A percentile compares a stretch with the other conserved stretches of the same genome.
Conservation (phyloP, 768 basidiomycete genomes). For the Cytidiella melzeri region DNA sequence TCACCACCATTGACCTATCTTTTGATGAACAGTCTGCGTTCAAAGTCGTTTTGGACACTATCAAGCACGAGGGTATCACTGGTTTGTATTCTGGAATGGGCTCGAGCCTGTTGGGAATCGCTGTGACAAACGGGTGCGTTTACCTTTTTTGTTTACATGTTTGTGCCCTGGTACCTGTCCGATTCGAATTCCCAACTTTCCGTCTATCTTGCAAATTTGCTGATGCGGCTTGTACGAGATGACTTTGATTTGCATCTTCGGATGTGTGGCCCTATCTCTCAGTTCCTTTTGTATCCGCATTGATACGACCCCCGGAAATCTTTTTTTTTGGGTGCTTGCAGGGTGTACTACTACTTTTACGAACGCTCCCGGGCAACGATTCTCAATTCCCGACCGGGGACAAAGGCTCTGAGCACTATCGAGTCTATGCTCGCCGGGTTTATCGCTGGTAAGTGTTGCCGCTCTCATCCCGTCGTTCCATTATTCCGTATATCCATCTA, state of each 20-base stretch:
- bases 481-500: background rate
- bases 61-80: slow-evolving; percentile 77
- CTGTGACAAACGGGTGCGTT: slow-evolving; percentile 82
- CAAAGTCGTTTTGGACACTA: slow-evolving; percentile 64
- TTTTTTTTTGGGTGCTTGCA: slow-evolving; percentile 23
- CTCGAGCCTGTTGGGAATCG: slow-evolving; percentile 85
- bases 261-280: background rate
- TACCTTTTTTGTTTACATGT: too few relatives aligned
- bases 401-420: slow-evolving; percentile 69
- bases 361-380: slow-evolving; percentile 60
- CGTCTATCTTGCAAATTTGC: too few relatives aligned
- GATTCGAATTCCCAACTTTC: too few relatives aligned
- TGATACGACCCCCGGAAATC: background rate
- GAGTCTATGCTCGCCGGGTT: slow-evolving; percentile 88
- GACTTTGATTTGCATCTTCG: too few relatives aligned
- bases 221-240: too few relatives aligned
- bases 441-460: slow-evolving; percentile 66
- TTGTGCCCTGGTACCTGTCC: too few relatives aligned
- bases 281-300: too few relatives aligned
- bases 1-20: background rate
- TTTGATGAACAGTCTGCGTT: slow-evolving; percentile 44
- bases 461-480: background rate
- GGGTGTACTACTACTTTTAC: slow-evolving; percentile 93
- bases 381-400: slow-evolving; percentile 35
- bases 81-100: slow-evolving; percentile 86